Evolutionary conservation across 306 rosid species (phyloP), one percentile per base, ranked within the genome.

Genomic region (Spatholobus suberectus): DNA sequence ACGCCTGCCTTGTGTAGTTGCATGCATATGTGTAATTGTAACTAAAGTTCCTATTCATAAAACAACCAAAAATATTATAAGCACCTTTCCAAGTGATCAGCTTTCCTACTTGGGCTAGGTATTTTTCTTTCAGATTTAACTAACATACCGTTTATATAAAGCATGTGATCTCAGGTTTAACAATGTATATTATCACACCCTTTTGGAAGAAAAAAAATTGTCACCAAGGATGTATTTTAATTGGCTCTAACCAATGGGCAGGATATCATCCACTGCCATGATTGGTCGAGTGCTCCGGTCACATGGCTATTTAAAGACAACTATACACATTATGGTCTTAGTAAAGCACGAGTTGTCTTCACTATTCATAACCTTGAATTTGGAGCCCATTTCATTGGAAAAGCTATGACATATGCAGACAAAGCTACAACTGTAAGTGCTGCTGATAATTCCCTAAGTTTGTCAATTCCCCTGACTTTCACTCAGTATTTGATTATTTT

Each of bases 261-360:
- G 99, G 99, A 96, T 91, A 91, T 96, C 79, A 89, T 96, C 82
- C 99, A 96, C 79, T 96, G 99, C 87, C 99, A 96, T 85, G 99
- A 96, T 91, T 96, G 99, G 99, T 89, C 98, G 0, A 96, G 97
- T 80, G 99, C 99, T 20, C 97, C 98, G 7, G 97, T 94, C 88
- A 83, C 99, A n/a, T 91, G 99, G 99, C 79, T 96, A 83, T 96
- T 87, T 86, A 96, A 94, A 86, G 99, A 96, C 44, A 89, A 88
- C 18, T 96, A 96, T 76, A 35, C 51, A 85, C 90, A 92, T 70
- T 90, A 92, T 79, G 98, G 99, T 66, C 99, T 92, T 81, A 85
- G 92, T 65, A 94, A 92, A 71, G 92, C 99, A 55, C 91, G 88
- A 51, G 82, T 92, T 71, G 94, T 96, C 79, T 96, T 96, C 86